phyloP scores from a whole-genome alignment of 2,329 filamentous ascomycete species.

The Exutisphaerella laricina region DNA sequence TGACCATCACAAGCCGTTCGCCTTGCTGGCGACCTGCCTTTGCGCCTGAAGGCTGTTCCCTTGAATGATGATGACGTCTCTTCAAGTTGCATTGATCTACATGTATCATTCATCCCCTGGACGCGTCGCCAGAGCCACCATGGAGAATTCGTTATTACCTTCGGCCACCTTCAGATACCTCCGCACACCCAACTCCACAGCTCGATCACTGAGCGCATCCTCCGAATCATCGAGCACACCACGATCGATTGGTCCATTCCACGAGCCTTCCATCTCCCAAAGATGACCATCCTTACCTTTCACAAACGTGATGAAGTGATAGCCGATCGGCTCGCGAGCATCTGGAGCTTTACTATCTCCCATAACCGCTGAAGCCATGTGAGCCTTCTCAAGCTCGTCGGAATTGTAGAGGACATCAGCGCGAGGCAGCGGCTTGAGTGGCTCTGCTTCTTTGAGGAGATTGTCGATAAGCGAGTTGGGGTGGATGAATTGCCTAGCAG shows the following conservation, averaged over 20 bases:
- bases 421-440: slow-evolving; percentile 41
- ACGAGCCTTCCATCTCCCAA: slow-evolving; percentile 43
- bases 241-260: slow-evolving; percentile 40
- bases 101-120: background rate
- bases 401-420: slow-evolving; percentile 50
- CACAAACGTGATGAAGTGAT: slow-evolving; percentile 46
- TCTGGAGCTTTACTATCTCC: slow-evolving; percentile 38
- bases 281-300: slow-evolving; percentile 43
- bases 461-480: slow-evolving; percentile 42
- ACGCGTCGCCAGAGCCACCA: slow-evolving; percentile 38
- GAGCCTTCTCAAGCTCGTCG: slow-evolving; percentile 39
- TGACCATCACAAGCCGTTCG: too few relatives aligned
- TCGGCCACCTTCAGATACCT: slow-evolving; percentile 36
- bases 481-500: slow-evolving; percentile 39
- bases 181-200: slow-evolving; percentile 38
- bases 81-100: too few relatives aligned
- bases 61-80: too few relatives aligned
- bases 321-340: slow-evolving; percentile 30
- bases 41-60: too few relatives aligned
- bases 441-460: slow-evolving; percentile 42
- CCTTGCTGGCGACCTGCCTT: too few relatives aligned
- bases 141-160: slow-evolving; percentile 41
- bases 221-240: slow-evolving; percentile 38
- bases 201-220: slow-evolving; percentile 41
- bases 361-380: slow-evolving; percentile 38